Conservation (phyloP, 1,284 basidiomycete genomes). For the Heimioporus retisporus region DNA sequence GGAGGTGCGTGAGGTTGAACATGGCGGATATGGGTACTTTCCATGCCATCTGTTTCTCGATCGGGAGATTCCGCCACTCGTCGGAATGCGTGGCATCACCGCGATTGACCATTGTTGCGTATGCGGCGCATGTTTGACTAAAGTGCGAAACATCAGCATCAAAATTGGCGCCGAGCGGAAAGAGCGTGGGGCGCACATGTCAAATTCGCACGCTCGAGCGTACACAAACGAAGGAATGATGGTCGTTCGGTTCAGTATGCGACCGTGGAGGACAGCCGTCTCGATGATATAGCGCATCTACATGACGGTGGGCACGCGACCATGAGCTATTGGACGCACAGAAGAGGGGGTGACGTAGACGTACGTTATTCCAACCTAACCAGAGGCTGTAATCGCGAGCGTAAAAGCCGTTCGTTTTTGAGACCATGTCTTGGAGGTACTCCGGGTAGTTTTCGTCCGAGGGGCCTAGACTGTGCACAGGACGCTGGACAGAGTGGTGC, state of each 20-base stretch:
- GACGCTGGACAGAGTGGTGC: conserved; percentile 14
- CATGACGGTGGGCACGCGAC: conserved; percentile 4
- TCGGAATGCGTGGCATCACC: conserved; percentile 46
- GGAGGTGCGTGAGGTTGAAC: conserved; percentile 58
- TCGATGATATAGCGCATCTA: conserved; percentile 54
- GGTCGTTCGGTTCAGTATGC: conserved; percentile 48
- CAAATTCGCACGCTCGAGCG: conserved; percentile 52
- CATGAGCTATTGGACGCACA: background rate
- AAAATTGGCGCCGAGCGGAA: background rate
- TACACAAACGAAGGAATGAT: conserved; percentile 54
- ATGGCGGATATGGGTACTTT: conserved; percentile 51
- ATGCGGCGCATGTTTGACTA: conserved; percentile 46
- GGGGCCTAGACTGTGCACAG: background rate
- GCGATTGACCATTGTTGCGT: conserved; percentile 52
- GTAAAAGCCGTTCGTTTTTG: conserved; percentile 44
- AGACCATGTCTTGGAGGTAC: conserved; percentile 33
- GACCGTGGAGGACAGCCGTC: conserved; percentile 49
- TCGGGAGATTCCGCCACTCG: conserved; percentile 54
- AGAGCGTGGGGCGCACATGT: conserved; percentile 34
- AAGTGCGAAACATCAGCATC: conserved; percentile 13
- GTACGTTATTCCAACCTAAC: conserved; percentile 48
- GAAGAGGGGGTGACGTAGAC: conserved; percentile 22
- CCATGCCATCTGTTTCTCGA: conserved; percentile 55
- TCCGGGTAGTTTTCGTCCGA: conserved; percentile 22
- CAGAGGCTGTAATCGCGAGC: conserved; percentile 47